Evolutionary conservation across 2,329 filamentous ascomycete genomes (phyloP), one percentile per base, ranked within the genome.

Genomic region (Fusarium sp.): DNA sequence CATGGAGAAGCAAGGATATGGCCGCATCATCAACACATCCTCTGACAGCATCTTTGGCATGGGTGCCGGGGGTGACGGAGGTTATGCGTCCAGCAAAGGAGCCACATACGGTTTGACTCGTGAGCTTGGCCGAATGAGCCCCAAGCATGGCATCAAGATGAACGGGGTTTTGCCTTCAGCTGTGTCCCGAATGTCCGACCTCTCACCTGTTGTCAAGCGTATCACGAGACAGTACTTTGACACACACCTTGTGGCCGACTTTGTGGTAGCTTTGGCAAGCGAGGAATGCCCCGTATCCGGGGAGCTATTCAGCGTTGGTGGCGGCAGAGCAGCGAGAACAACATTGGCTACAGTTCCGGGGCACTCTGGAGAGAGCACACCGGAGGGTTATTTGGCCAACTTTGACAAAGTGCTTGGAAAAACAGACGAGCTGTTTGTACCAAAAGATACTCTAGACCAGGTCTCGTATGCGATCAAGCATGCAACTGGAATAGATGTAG

Each of bases 201-300:
- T 73, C 9, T 73, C 70, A 4, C 57, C 60, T 9, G 62, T 53
- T 3, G 59, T 59, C 18, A 73, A 68, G 27, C 53, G 51, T 30
- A 68, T 71, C 23, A 73, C 71, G 0, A 47, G 60, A 4, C 53
- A 59, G 7, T 73, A 68, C 37, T 73, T 73, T 13, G 23, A 67
- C 9, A 37, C 71, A 0, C 34, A 52, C 15, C 62, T 55, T 6
- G 53, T 62, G 16, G 66, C 65, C 1, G 37, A 62, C 11, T 60
- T 73, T 34, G 65, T 73, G 11, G 59, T 71, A 3, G 60, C 66
- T 0, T 52, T 73, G 7, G 41, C 57, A 12, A 51, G 46, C 15
- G 70, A 73, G 12, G 62, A 73, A 40, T 73, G 71, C 31, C 59
- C 63, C 1, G 58, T 68, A 7, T 73, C 70, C 3, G 71, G 71